A percentile compares a stretch with the other conserved stretches of the same genome.
phyloP scores from a whole-genome alignment of 2,329 filamentous ascomycete species.

The Ascosphaera apis region DNA sequence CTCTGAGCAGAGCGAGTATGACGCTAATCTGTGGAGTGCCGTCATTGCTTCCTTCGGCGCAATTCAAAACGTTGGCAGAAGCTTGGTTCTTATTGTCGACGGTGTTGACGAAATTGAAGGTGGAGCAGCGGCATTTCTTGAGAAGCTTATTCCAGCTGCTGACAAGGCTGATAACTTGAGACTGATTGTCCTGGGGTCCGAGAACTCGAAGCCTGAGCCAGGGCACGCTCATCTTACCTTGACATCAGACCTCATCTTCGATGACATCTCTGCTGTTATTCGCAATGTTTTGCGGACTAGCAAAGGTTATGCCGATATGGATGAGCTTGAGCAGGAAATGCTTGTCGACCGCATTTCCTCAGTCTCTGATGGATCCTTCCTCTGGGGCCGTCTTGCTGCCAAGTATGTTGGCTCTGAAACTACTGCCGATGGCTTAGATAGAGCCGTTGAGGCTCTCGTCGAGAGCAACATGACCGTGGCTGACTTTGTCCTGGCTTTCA shows the following conservation, averaged over 20 bases:
- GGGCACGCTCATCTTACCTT: slow-evolving; percentile 9
- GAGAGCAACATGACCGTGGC: slow-evolving; percentile 10
- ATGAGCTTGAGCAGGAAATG: slow-evolving; percentile 14
- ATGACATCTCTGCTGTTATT: slow-evolving; percentile 15
- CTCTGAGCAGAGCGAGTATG: slow-evolving; percentile 11
- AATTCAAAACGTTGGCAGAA: slow-evolving; percentile 11
- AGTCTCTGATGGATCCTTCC: slow-evolving; percentile 16
- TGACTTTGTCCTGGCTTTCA: slow-evolving; percentile 11
- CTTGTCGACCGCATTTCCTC: slow-evolving; percentile 13
- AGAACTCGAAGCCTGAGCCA: slow-evolving; percentile 5
- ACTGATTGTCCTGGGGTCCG: slow-evolving; percentile 12
- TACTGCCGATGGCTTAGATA: slow-evolving; percentile 8
- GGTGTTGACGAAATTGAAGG: slow-evolving; percentile 16
- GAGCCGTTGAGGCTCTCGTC: slow-evolving; percentile 11
- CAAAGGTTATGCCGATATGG: slow-evolving; percentile 9
- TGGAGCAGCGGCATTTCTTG: slow-evolving; percentile 11
- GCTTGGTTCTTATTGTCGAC: slow-evolving; percentile 17
- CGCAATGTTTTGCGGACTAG: slow-evolving; percentile 9
- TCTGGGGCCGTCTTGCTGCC: slow-evolving; percentile 17
- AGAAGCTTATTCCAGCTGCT: slow-evolving; percentile 10
- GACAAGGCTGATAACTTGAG: slow-evolving; percentile 9
- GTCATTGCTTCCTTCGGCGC: slow-evolving; percentile 11
- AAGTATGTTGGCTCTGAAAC: slow-evolving; percentile 12
- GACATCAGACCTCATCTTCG: slow-evolving; percentile 13
- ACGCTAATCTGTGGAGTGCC: slow-evolving; percentile 15